Evolutionary conservation across 768 basidiomycete species (phyloP), one percentile per base, ranked within the genome.

Genomic region (Tylopilus intermedius): DNA sequence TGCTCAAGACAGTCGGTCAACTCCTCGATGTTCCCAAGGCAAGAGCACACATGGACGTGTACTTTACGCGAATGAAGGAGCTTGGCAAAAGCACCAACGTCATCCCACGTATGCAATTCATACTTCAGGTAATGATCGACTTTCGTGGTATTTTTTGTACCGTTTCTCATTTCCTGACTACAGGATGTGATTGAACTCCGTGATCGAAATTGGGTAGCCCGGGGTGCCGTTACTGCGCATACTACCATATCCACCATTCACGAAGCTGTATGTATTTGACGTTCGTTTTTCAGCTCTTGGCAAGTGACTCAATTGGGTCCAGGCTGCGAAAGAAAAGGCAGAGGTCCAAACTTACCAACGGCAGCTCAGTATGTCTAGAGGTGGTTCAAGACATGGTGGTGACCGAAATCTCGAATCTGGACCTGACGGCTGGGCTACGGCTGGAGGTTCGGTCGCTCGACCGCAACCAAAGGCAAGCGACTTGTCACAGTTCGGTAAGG

Each of bases 11-110:
- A 6, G 90, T 97, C 48, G 95, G 95, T 49, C 76, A 78, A 50
- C 74, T 79, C 15, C 81, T 97, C 49, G 96, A 98, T 62, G 86
- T 83, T 7, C 71, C 70, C 24, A 93, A 91, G 74, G 86, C 90
- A 29, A 82, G 79, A 45, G 85, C 83, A 14, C 88, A 91, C 62
- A 88, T 98, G 82, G 86, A 89, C 61, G 86, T 94, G 30, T 96
- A 96, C 78, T 96, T 97, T 76, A 76, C 79, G 35, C 81, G 95
- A 50, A 93, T 99, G 84, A 82, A 83, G 65, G 83, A 89, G 67
- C 75, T 98, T 57, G 74, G 79, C 39, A 86, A 85, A 73, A 90
- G 82, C 61, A 70, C 61, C 14, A 84, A 86, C 49, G 83, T 96
- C 56, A 83, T 82, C 53, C 79, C 92, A 15, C 87, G 96, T 62